Evolutionary conservation across 179 eudicot species (phyloP).

Genomic region (Amaranthus tricolor): DNA sequence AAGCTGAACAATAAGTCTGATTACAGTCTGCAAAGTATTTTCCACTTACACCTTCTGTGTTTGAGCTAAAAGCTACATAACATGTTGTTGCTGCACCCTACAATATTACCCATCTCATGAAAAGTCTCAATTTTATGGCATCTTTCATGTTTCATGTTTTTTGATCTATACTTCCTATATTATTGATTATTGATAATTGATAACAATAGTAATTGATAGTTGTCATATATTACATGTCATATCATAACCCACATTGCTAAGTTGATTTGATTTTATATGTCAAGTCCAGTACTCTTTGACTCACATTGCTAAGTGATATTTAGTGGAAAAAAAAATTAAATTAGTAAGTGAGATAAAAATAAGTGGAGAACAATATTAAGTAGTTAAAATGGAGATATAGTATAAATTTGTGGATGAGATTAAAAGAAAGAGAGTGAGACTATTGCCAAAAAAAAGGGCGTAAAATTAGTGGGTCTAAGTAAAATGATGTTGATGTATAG

Average conservation of each 20-base stretch:
- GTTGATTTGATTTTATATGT: not conserved
- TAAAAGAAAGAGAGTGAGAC: too few species aligned
- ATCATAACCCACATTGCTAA: not conserved
- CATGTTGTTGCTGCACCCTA: constrained; percentile 74
- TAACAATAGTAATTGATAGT: not conserved
- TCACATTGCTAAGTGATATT: too few species aligned
- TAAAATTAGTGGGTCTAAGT: too few species aligned
- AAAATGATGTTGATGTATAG: too few species aligned
- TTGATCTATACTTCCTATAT: not conserved
- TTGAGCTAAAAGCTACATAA: constrained; percentile 69
- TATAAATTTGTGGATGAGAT: too few species aligned
- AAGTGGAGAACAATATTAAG: too few species aligned
- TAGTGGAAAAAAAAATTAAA: too few species aligned
- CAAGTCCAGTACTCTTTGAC: not conserved
- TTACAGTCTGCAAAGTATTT: constrained; percentile 85
- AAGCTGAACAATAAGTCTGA: constrained; percentile 55
- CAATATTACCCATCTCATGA: not conserved
- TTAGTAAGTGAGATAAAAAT: too few species aligned
- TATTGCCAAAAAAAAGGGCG: too few species aligned
- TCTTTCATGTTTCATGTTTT: too few species aligned
- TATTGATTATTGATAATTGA: not conserved
- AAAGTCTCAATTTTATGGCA: not conserved
- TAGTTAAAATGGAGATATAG: too few species aligned
- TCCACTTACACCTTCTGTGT: constrained; percentile 58
- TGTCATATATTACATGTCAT: not conserved